Base-by-base conservation (phyloP, 2,329 filamentous ascomycete genomes). In the Fusarium burgessii region DNA sequence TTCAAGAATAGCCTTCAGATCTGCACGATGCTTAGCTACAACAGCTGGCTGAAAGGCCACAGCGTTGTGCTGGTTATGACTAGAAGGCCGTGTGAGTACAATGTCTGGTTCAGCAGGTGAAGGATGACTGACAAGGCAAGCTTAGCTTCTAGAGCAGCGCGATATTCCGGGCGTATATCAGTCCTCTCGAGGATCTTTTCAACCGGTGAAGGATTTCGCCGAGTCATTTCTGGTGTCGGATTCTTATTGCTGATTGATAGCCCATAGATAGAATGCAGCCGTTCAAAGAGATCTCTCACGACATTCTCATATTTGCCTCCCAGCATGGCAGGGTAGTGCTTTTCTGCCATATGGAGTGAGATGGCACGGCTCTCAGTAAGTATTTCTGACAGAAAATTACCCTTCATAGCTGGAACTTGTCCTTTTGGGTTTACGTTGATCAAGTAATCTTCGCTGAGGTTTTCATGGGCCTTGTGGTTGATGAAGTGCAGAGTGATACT, bases 241-340 rank as follows among this genome's bases (percentile, higher is more conserved):
- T 63, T 68, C 6, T 27, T 54, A 15, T 63, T 67, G 23, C 58
- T 67, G 8, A 68, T 54, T 14, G 62, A 63, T 11, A 68, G 20
- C 3, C 66, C 62, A 23, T 67, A 63, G 0, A 68, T 25, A 6
- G 25, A 18, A 58, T 68, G 62, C 7, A 68, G n/a, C 6, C 66
- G 45, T 6, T 63, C 7, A 5, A 68, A 54, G 4, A 68, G 62
- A 23, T 58, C 23, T 14, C 58, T 54, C 5, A 63, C 32, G 7
- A 38, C 7, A 9, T 10, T 32, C 13, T 55, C 52, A 13, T 58
- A 15, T 8, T 62, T 32, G 3, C 15, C 38, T 3, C 41, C 46
- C 6, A 68, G 43, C 62, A 68, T 68, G n/a, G 66, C 66, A 13
- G 52, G 47, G 27, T 67, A 68, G 38, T 68, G 66, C 17, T 67